These are phyloP conservation scores for Penicillium verrucosum DNA, from an alignment of 2,329 filamentous ascomycete species.

Conservation along the genomic window DNA sequence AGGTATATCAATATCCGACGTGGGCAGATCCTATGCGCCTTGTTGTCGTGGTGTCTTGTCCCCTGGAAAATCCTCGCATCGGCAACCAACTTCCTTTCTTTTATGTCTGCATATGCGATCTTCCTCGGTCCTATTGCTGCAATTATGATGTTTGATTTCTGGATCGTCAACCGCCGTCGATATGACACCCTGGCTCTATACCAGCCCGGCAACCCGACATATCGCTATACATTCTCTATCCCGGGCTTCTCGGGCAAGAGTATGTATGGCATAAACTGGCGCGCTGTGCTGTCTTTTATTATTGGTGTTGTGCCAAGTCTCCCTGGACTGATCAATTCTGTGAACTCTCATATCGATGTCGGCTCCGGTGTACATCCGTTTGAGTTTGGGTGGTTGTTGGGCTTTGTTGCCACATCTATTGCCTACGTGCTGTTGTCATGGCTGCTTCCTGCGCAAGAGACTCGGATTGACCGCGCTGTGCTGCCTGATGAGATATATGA, in stretches of 20 bases:
- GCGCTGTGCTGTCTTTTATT: constrained; percentile 57
- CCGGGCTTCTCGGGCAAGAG: constrained; percentile 11
- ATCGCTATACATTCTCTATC: constrained; percentile 47
- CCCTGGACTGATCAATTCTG: constrained; percentile 51
- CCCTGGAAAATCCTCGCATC: constrained; percentile 65
- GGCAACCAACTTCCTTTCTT: constrained; percentile 58
- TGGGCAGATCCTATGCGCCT: constrained; percentile 54
- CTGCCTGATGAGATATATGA: constrained; percentile 39
- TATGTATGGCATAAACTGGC: constrained; percentile 55
- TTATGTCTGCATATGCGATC: constrained; percentile 64
- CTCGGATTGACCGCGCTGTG: constrained; percentile 43
- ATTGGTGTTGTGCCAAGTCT: constrained; percentile 56
- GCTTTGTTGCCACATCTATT: constrained; percentile 55
- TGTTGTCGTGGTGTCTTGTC: constrained; percentile 59
- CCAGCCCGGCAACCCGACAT: constrained; percentile 45
- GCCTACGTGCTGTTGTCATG: constrained; percentile 54
- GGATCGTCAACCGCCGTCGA: constrained; percentile 51
- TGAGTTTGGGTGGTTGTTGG: constrained; percentile 64
- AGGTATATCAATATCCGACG: constrained; percentile 56
- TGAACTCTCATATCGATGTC: constrained; percentile 37
- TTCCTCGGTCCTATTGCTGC: constrained; percentile 64
- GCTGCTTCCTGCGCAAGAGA: constrained; percentile 50
- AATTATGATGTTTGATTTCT: constrained; percentile 60
- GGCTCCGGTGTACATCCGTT: constrained; percentile 57
- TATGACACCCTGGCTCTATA: constrained; percentile 54